Evolutionary conservation across 1,284 basidiomycete species (phyloP), one percentile per base, ranked within the genome.

Genomic region (Coniophora puteana): DNA sequence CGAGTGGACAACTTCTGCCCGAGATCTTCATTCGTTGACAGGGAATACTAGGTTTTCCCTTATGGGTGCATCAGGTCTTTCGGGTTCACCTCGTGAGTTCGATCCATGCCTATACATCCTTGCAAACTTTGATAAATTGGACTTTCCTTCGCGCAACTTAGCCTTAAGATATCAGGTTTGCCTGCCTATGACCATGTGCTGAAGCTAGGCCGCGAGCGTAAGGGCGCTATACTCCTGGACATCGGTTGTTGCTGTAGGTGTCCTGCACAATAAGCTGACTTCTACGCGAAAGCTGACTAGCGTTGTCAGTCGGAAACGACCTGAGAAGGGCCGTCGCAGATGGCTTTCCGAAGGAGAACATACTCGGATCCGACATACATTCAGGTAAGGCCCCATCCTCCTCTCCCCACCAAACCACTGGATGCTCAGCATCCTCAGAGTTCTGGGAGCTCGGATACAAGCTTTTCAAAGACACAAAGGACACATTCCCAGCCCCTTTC

Each of bases 401-500:
- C 14, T 30, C 22, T 22, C 34, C 25, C 54, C 13, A 12, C 16
- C 8, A 31, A 22, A 35, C 13, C 27, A 13, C 29, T 4, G 22
- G 13, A 10, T 33, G 8, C 16, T 12, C 30, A 34, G 12, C 8
- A 23, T 8, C n/a, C 61, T 78, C 27, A 55, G 51, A 42, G 32
- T 56, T 57, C 36, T 53, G 49, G 51, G 50, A 53, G 8, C 41
- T 54, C 8, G 58, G 55, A 4, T 52, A 61, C 29, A 51, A 55
- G 41, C 54, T 62, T 8, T 62, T 55, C 46, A 47, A 47, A 24
- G 46, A 54, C 18, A 47, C 52, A 4, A 40, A 44, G 8, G 33
- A 54, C 16, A 48, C 54, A 14, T 60, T 54, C 40, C 54, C 55
- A 5, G 53, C 55, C 7, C 45, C 50, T 10, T 62, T 63, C 40